Evolutionary conservation across 2,329 filamentous ascomycete species (phyloP).

Genomic region (Aurifilum marmelostoma): DNA sequence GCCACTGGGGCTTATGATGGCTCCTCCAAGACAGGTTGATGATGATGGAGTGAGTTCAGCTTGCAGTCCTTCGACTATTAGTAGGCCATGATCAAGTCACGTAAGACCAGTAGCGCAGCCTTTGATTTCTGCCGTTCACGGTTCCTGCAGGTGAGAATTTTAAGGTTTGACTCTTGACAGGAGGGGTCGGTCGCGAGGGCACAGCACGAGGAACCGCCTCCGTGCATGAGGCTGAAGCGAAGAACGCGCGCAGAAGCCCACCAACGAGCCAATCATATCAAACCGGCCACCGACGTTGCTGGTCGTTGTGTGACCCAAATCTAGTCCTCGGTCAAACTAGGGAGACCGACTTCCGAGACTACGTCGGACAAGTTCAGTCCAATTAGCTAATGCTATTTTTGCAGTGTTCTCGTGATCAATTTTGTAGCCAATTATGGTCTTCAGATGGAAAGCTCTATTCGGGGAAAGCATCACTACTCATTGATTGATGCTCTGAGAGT

Average conservation of each 20-base stretch:
- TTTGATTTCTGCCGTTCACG: background rate
- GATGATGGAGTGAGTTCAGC: background rate
- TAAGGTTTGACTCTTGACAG: background rate
- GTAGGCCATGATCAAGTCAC: background rate
- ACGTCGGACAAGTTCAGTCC: background rate
- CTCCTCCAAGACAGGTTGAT: background rate
- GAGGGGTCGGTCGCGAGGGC: background rate
- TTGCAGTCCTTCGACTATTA: background rate
- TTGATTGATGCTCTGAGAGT: background rate
- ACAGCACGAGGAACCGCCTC: background rate
- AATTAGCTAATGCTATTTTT: too few species aligned
- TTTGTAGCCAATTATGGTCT: background rate
- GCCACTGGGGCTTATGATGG: background rate
- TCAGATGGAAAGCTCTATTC: background rate
- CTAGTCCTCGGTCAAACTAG: background rate
- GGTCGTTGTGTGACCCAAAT: background rate
- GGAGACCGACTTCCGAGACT: background rate
- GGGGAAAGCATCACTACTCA: background rate
- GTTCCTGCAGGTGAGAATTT: background rate
- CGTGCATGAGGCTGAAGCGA: constrained; percentile 2
- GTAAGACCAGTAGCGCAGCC: background rate
- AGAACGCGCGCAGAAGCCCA: background rate
- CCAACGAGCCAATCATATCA: background rate
- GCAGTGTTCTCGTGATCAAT: background rate
- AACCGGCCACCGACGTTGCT: background rate